A percentile compares a stretch with the other conserved stretches of the same genome.
phyloP scores from a whole-genome alignment of 2,329 filamentous ascomycete genomes.

The Colletotrichum sp. region DNA sequence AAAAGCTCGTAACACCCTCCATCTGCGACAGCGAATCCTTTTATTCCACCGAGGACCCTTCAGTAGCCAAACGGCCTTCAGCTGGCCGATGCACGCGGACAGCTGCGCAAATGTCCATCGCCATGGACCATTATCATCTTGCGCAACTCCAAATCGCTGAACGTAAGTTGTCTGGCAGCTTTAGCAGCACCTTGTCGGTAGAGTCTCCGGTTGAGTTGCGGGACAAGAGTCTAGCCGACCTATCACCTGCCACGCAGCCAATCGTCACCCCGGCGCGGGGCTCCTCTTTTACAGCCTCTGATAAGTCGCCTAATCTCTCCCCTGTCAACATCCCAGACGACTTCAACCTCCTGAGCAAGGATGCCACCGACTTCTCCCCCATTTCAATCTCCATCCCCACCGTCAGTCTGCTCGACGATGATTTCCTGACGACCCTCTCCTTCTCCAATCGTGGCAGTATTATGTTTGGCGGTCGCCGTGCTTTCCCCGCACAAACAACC shows the following conservation, averaged over 20 bases:
- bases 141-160: slow-evolving; percentile 1
- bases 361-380: slow-evolving; percentile 45
- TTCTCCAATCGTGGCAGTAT: slow-evolving; percentile 70
- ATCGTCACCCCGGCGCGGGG: slow-evolving; percentile 30
- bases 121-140: slow-evolving; percentile 4
- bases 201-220: slow-evolving; percentile 24
- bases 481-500: slow-evolving; percentile 8
- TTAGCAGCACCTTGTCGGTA: slow-evolving; percentile 29
- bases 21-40: slow-evolving; percentile 33
- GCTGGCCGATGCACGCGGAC: slow-evolving; percentile 6
- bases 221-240: slow-evolving; percentile 28
- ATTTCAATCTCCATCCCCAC: slow-evolving; percentile 63
- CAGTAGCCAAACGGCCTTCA: not conserved
- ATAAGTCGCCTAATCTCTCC: slow-evolving; percentile 22
- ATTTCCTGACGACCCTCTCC: slow-evolving; percentile 58
- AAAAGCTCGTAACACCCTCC: slow-evolving; percentile 20
- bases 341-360: slow-evolving; percentile 26
- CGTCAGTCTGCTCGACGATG: slow-evolving; percentile 62
- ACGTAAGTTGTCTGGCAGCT: slow-evolving; percentile 29
- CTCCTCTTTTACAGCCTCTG: slow-evolving; percentile 17
- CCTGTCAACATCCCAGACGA: slow-evolving; percentile 21
- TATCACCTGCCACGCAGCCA: slow-evolving; percentile 27
- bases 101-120: not conserved
- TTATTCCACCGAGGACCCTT: slow-evolving; percentile 26
- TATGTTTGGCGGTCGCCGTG: slow-evolving; percentile 54